Evolutionary conservation across 140 eudicot species (phyloP), one percentile per base, ranked within the genome.

Genomic region (Stevia rebaudiana): DNA sequence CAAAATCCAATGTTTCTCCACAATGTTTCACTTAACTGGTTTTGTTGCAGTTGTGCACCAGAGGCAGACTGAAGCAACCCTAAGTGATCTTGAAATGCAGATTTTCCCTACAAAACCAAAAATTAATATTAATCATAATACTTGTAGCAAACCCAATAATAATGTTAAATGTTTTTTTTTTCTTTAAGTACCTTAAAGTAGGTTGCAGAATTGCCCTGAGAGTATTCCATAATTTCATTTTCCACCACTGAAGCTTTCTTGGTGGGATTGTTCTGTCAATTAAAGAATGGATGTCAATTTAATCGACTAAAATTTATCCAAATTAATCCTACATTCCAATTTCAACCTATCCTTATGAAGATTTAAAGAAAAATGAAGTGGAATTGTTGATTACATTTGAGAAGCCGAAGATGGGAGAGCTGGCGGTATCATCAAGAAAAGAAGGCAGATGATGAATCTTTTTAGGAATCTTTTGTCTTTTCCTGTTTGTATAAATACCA

Each of bases 341-440:
- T n/a, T n/a, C n/a, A n/a, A n/a, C 3, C 35, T 30, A 30, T 21
- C 2, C 13, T 43, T 44, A n/a, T 63, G 5, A 19, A 47, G 21
- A 33, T 21, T 61, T 5, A 12, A 54, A 53, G 58, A 7, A 54
- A 13, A n/a, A n/a, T n/a, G 15, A 37, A 48, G 21, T 13, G 21
- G 21, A 49, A 6, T 49, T 28, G 12, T 77, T 49, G 30, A 11
- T 77, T 75, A 86, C 97, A 67, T 70, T 61, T 72, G 94, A 68
- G 68, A 74, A 52, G 66, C 74, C 54, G 77, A 72, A 81, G 41
- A 83, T 37, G 44, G 97, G 84, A 0, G 97, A 90, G 79, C 95
- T 90, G 16, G 97, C 97, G 61, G 97, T 90, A 48, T 90, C 97
- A 76, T 90, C 97, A 51, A 90, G 95, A 42, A 88, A 78, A 61